Base-by-base conservation (phyloP, 106 monocot species). In the Allium cepa region DNA sequence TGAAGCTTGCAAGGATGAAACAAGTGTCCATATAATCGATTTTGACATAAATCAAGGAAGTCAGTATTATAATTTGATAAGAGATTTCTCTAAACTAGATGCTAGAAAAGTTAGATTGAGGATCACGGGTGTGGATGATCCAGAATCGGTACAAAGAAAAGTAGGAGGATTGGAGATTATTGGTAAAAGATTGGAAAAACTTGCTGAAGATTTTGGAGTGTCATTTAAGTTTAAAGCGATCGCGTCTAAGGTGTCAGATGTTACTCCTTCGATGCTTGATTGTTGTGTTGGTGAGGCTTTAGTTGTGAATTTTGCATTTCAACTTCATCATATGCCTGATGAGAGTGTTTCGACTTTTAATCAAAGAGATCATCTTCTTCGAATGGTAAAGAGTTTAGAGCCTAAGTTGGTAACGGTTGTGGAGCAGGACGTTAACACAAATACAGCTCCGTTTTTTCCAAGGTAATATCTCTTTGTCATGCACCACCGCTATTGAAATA, bases 251-350 rank as follows among this genome's bases (percentile, higher is more conserved):
- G 84, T 77, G 3, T 72, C 66, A 1, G 90, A 93, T 74, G 81
- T 99, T 0, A 87, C 81, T 17, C 85, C 93, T 63, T 62, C 80
- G 8, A 87, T 90, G 85, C 78, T 99, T 15, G 83, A 74, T 27
- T 90, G 87, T 46, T 66, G 49, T 8, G 62, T 74, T 50, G 85
- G 79, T 46, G 99, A 99, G 74, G 90, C 87, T 8, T 77, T 99
- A 13, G 67, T 93, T 3, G 99, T 99, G 15, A 99, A 93, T 74
- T 99, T 99, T 73, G 99, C 93, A 8, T 99, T 90, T 75, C 93
- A 87, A 57, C 90, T 99, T 68, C 99, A 99, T 67, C 99, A 99
- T 59, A 87, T 99, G 87, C 99, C 99, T 15, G 99, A 99, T 76
- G 99, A 99, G 76, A 99, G 99, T 72, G 99, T 93, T 18, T 99